Evolutionary conservation across 2,329 filamentous ascomycete genomes (phyloP), one percentile per base, ranked within the genome.

Genomic region (Bipolaris bicolor): DNA sequence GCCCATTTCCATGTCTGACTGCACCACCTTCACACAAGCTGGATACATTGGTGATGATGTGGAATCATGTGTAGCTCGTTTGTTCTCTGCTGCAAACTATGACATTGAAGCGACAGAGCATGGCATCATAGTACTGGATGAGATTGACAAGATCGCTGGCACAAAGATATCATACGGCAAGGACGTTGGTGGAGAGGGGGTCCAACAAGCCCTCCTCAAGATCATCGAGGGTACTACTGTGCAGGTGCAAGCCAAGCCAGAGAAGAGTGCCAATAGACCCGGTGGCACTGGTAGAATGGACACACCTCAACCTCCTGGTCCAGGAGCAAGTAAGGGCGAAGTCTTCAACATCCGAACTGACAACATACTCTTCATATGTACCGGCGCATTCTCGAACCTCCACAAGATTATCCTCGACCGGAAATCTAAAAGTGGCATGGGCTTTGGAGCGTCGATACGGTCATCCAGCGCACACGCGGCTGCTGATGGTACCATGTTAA

Each of bases 1-100:
- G 0, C 95, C 95, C 0, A 96, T 97, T 71, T 92, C 91, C 61
- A 97, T 97, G 77, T 94, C 91, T 60, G 94, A 98, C 77, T 98
- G 94, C 76, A 97, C 95, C 49, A 91, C 93, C 5, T 92, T 98
- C 63, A 98, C 94, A 0, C 94, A 97, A 78, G 94, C 94, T 4
- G 94, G 95, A 24, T 99, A 99, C 69, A 97, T 99, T 65, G 95
- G 95, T 29, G 94, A 98, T 72, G 95, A 99, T 73, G 94, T 94
- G n/a, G 95, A 99, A 73, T 89, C 91, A 0, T 97, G 94, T 68
- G 92, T 99, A 39, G 92, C 97, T 71, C 85, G 95, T 43, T 83
- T 99, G 24, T 82, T 99, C 9, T 90, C 96, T 53, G 92, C 96
- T 57, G 88, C 94, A 7, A 94, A 96, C 74, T 96, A 96, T 76